Evolutionary conservation across 331 rosid species (phyloP), one percentile per base, ranked within the genome.

Genomic region (Stylosanthes scabra): DNA sequence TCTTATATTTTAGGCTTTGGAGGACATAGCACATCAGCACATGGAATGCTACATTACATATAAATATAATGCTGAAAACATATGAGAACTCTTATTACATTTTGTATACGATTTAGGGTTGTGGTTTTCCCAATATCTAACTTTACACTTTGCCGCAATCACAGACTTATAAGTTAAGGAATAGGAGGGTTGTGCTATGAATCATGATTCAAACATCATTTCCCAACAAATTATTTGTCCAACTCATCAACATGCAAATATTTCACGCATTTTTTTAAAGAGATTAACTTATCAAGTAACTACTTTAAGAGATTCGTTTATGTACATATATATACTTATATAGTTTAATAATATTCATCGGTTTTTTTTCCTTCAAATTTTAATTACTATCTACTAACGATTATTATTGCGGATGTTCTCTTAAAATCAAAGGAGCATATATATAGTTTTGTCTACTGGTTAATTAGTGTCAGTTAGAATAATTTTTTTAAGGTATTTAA

Each of bases 221-320:
- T 51, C 1, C 10, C 0, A 51, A 51, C 57, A 51, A 14, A 51
- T 51, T 51, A 51, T 51, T 51, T 51, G 57, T 6, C 57, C 57
- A 51, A 14, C 4, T 51, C 57, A n/a, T 5, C 25, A 14, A 51
- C 27, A 51, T 14, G 27, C 16, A 51, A 51, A 51, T 15, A 63
- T 58, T 70, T 28, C 45, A 13, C 47, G 15, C 5, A 71, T 14
- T 59, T 2, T 9, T 70, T 57, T 56, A 70, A 70, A 70, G 40
- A 2, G 37, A 56, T 70, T 70, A 42, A 13, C 31, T 57, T 65
- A 31, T 3, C 10, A 57, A 40, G 20, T 16, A 70, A 70, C 65
- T 52, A 31, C 16, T 12, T 56, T 69, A 39, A 29, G 13, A 63
- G 13, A 63, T 37, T 45, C 63, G 27, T 55, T 55, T 63, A 42